These are phyloP conservation scores for Rhipidocladum racemiflorum DNA, from an alignment of 176 grass and related monocot genomes.

Conservation along the genomic window DNA sequence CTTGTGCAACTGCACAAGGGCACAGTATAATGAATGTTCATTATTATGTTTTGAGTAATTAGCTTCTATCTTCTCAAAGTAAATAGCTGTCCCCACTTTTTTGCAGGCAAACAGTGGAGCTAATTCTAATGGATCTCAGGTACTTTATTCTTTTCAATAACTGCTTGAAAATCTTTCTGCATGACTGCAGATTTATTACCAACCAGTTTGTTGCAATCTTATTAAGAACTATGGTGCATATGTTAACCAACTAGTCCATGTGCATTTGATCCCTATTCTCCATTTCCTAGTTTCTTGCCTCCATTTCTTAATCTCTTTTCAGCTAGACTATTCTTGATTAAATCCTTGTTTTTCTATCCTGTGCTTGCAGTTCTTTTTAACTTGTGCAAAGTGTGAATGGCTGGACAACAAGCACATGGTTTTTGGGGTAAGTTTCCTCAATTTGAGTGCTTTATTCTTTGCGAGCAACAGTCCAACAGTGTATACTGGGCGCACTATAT, in stretches of 20 bases:
- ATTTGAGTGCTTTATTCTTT: conserved; percentile 2
- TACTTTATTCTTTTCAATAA: conserved; percentile 16
- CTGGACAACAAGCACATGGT: conserved; percentile 98
- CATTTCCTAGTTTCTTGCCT: background rate
- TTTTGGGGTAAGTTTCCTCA: conserved; percentile 71
- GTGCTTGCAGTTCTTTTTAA: conserved; percentile 78
- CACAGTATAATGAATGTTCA: background rate
- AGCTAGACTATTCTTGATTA: background rate
- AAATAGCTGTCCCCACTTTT: background rate
- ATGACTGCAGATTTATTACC: background rate
- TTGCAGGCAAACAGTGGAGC: conserved; percentile 90
- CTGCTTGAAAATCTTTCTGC: background rate
- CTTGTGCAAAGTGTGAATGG: conserved; percentile 98
- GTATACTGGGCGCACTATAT: background rate
- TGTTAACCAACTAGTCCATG: background rate
- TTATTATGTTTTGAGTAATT: background rate
- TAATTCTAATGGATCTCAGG: conserved; percentile 92
- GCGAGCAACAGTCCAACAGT: background rate
- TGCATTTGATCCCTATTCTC: background rate
- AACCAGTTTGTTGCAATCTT: background rate
- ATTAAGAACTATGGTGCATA: background rate
- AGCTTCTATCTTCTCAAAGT: background rate
- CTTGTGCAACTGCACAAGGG: background rate
- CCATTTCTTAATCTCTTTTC: background rate
- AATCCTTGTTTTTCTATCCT: conserved; percentile 11